Evolutionary conservation across 106 monocot genomes (phyloP), one percentile per base, ranked within the genome.

Genomic region (Acanthochlamys bracteata): DNA sequence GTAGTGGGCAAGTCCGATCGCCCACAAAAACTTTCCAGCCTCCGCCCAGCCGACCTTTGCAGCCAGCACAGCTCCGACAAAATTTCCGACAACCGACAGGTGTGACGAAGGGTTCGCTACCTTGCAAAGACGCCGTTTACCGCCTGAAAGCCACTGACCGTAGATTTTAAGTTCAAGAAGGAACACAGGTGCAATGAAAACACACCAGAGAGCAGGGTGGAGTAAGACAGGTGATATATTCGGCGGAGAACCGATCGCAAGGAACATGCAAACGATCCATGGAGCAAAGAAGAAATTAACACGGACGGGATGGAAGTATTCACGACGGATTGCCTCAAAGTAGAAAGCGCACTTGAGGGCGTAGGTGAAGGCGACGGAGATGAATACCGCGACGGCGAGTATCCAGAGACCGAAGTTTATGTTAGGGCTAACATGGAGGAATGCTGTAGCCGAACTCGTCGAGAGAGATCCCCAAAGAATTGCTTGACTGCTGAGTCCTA

Each of bases 221-320:
- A 67, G 57, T 10, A 11, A 21, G 4, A 42, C 7, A 7, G 73
- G 51, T 11, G 58, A 39, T n/a, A 93, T 42, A 10, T 55, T 15
- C 2, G 66, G 83, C 0, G 94, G 94, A 17, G 74, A 63, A 40
- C 82, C 79, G 64, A 86, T 63, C 60, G 79, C 55, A 33, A 94
- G 77, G 74, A 90, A 94, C 84, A 94, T 86, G 82, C 81, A 81
- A 16, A 79, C 81, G 33, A 94, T 84, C 84, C 86, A 94, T 0
- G 94, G 94, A 39, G 89, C 89, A 66, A 94, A 94, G 84, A 94
- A 94, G 93, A 94, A 94, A 79, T 94, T 94, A 67, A 94, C 75
- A n/a, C 94, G 75, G 66, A 94, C 84, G 2, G 94, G 94, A 74
- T 94, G 89, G 81, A 75, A 90, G 84, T 86, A 94, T 74, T 94